Percentiles rank a stretch among this genome's conserved stretches.
phyloP scores from a whole-genome alignment of 2,329 filamentous ascomycete species.

The Dactylonectria macrodidyma region DNA sequence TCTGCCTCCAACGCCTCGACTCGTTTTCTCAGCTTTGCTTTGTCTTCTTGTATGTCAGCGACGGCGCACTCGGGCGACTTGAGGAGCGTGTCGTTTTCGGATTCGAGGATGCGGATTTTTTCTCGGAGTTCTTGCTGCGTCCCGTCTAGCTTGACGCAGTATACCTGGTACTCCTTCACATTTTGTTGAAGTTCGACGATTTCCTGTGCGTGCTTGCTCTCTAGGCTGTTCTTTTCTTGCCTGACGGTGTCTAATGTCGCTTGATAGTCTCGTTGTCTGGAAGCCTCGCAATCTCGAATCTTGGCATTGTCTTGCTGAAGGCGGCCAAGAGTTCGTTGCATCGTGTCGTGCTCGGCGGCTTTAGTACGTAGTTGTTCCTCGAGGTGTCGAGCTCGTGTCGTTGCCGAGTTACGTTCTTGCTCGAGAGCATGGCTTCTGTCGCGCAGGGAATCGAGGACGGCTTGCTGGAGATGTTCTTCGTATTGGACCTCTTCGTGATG shows the following conservation, averaged over 20 bases:
- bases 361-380: not conserved
- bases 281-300: not conserved
- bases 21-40: not conserved
- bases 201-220: not conserved
- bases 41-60: not conserved
- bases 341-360: not conserved
- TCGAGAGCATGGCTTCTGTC: conserved; percentile 13
- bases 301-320: not conserved
- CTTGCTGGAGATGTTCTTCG: conserved; percentile 5
- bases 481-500: not conserved
- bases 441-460: conserved; percentile 4
- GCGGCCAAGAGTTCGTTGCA: not conserved
- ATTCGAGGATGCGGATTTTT: not conserved
- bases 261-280: not conserved
- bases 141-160: not conserved
- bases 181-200: not conserved
- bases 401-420: conserved; percentile 8
- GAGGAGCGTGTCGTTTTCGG: not conserved
- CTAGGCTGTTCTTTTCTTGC: not conserved
- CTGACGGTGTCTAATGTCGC: not conserved
- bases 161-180: conserved; percentile 13
- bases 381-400: not conserved
- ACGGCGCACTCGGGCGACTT: not conserved
- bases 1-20: not conserved
- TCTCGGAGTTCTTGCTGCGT: conserved; percentile 4